Evolutionary conservation across 192 early-diverging fungal species (phyloP).

Genomic region (Coemansia sp.): DNA sequence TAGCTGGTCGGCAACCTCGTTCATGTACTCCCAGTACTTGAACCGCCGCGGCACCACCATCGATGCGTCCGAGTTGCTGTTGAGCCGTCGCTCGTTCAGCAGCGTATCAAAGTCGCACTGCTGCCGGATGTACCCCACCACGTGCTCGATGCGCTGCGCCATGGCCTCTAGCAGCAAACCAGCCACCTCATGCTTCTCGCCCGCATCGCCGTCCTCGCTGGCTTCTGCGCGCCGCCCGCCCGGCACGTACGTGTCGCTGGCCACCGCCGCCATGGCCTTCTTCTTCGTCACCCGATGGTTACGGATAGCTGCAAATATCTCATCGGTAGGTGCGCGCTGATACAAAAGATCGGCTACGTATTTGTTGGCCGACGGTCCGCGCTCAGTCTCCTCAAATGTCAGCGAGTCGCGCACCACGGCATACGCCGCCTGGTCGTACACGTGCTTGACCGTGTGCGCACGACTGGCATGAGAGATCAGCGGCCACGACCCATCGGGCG

Average conservation of each 20-base stretch:
- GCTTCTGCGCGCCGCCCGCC: background rate
- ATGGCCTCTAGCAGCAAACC: slow-evolving; percentile 44
- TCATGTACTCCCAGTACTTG: slow-evolving; percentile 72
- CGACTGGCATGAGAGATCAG: slow-evolving; percentile 65
- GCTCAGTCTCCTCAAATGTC: slow-evolving; percentile 55
- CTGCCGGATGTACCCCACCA: slow-evolving; percentile 42
- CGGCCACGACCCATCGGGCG: slow-evolving; percentile 72
- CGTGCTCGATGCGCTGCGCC: slow-evolving; percentile 38
- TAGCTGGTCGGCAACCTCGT: slow-evolving; percentile 72
- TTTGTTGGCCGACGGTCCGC: slow-evolving; percentile 51
- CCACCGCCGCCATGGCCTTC: slow-evolving; percentile 41
- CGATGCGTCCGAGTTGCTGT: slow-evolving; percentile 43
- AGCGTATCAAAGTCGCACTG: slow-evolving; percentile 55
- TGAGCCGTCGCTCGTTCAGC: slow-evolving; percentile 35
- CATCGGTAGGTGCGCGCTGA: slow-evolving; percentile 70
- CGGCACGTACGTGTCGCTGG: slow-evolving; percentile 43
- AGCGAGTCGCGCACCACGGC: slow-evolving; percentile 63
- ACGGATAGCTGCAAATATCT: slow-evolving; percentile 60
- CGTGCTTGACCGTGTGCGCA: slow-evolving; percentile 39
- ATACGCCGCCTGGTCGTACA: slow-evolving; percentile 50
- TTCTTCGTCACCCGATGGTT: slow-evolving; percentile 54
- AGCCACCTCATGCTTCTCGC: slow-evolving; percentile 32
- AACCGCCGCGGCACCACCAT: slow-evolving; percentile 67
- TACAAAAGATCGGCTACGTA: slow-evolving; percentile 70
- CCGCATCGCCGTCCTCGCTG: slow-evolving; percentile 20